These are phyloP conservation scores for Schizochytrium sp. DNA, from an alignment of 108 stramenopile species.

Conservation along the genomic window DNA sequence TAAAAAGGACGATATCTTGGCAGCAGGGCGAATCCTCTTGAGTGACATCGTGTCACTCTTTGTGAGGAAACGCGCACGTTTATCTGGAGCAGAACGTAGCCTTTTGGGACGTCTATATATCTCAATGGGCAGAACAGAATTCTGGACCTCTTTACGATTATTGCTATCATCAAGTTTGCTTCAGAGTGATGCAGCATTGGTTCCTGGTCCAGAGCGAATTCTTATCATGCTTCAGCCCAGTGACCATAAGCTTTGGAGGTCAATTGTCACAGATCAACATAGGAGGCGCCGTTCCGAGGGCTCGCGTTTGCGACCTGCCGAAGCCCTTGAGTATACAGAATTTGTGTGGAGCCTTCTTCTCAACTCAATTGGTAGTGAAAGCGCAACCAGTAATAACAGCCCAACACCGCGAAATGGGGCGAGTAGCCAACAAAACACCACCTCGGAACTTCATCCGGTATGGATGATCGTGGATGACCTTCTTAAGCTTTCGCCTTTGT, in stretches of 20 bases:
- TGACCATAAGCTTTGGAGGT: background rate
- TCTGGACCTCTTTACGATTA: background rate
- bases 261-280: background rate
- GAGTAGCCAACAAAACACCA: too few relatives aligned
- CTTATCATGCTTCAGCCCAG: background rate
- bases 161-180: background rate
- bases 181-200: background rate
- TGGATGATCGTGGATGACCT: background rate
- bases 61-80: background rate
- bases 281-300: background rate
- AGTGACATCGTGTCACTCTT: background rate
- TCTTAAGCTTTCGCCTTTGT: background rate
- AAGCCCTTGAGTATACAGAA: conserved; percentile 6
- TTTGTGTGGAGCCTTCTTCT: background rate
- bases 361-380: background rate
- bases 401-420: too few relatives aligned
- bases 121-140: background rate
- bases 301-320: background rate
- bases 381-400: background rate
- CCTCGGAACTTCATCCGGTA: background rate
- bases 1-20: background rate
- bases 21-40: background rate
- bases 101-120: background rate
- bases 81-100: background rate
- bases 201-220: background rate